Evolutionary conservation across 2,329 filamentous ascomycete genomes (phyloP).

Genomic region (Fusarium sp.): DNA sequence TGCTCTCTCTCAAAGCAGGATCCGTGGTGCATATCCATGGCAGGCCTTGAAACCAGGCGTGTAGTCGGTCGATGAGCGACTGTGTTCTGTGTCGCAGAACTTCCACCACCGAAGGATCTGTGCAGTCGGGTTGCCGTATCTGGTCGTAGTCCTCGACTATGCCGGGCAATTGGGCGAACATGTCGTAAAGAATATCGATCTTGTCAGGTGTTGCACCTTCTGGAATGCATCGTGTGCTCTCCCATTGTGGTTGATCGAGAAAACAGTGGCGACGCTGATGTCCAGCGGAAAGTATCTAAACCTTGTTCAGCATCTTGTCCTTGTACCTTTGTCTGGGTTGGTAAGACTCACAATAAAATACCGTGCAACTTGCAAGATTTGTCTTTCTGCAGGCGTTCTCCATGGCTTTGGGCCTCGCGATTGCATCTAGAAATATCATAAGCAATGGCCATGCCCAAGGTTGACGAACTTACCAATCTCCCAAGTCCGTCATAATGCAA

Average conservation of each 20-base stretch:
- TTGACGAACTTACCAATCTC: not conserved
- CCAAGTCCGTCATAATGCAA: conserved; percentile 26
- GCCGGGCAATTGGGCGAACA: conserved; percentile 9
- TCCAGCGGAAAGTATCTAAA: conserved; percentile 20
- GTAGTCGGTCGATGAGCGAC: not conserved
- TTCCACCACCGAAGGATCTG: not conserved
- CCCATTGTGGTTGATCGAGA: conserved; percentile 27
- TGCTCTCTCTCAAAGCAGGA: not conserved
- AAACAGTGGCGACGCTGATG: conserved; percentile 23
- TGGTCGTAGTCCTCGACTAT: conserved; percentile 6
- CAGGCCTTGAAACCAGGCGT: conserved; percentile 4
- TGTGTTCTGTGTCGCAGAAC: not conserved
- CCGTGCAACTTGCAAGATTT: conserved; percentile 4
- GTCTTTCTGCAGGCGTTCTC: conserved; percentile 1
- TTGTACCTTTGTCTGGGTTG: rapidly evolving
- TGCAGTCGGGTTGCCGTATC: not conserved
- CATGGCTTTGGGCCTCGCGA: conserved; percentile 13
- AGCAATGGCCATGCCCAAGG: rapidly evolving
- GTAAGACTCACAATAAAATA: conserved; percentile 8
- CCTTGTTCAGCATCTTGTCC: not conserved
- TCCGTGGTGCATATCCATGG: conserved; percentile 1
- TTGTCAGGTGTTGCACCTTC: not conserved
- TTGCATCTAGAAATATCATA: not conserved
- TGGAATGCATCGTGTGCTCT: not conserved
- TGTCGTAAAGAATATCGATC: conserved; percentile 9